phyloP scores from a whole-genome alignment of 83 land plant genomes.

The Thuja plicata region DNA sequence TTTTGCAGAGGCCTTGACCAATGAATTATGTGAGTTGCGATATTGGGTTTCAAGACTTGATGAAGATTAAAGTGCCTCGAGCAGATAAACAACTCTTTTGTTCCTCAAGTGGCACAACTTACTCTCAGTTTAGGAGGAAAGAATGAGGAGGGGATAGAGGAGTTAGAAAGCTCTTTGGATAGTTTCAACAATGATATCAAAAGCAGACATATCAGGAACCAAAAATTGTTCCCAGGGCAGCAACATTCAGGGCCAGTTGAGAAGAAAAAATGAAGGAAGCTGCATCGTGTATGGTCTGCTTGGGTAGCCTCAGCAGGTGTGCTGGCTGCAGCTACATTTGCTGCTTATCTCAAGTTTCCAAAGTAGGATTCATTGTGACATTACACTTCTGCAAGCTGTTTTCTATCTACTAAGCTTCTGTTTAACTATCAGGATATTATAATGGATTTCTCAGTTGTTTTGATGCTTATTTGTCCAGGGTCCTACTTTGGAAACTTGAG shows the following conservation, averaged over 20 bases:
- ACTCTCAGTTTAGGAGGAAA: neutral
- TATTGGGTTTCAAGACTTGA: too few relatives aligned
- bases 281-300: neutral
- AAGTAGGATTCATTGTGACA: neutral
- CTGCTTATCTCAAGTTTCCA: slow-evolving; percentile 6
- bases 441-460: too few relatives aligned
- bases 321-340: neutral
- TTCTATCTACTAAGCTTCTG: too few relatives aligned
- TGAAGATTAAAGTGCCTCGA: too few relatives aligned
- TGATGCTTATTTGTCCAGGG: too few relatives aligned
- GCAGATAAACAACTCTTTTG: neutral
- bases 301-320: neutral
- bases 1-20: too few relatives aligned
- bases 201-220: neutral
- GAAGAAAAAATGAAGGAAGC: neutral
- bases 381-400: too few relatives aligned
- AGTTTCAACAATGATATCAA: neutral
- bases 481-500: slow-evolving; percentile 5
- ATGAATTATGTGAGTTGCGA: too few relatives aligned
- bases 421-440: too few relatives aligned
- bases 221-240: neutral
- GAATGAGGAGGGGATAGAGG: neutral
- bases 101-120: neutral
- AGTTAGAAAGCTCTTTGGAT: neutral
- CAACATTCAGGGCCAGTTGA: neutral